phyloP scores from a whole-genome alignment of 2,329 filamentous ascomycete genomes.

The Curvularia eragrostidis region DNA sequence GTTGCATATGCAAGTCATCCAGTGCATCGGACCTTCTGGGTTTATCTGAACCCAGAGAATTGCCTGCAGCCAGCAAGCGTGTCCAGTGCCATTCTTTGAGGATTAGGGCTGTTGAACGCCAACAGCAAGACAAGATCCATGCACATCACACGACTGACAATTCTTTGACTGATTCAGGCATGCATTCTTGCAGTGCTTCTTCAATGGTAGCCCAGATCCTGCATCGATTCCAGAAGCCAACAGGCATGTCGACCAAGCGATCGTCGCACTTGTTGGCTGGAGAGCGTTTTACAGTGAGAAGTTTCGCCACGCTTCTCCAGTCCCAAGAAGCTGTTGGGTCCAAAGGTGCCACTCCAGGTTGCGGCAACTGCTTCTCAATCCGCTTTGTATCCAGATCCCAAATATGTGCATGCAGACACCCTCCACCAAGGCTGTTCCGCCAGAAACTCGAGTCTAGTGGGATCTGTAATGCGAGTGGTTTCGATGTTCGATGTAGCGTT shows the following conservation, averaged over 20 bases:
- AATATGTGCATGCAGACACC: conserved; percentile 30
- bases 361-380: conserved; percentile 14
- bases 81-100: background rate
- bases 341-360: background rate
- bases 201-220: conserved; percentile 37
- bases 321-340: conserved; percentile 17
- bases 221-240: conserved; percentile 36
- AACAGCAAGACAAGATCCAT: background rate
- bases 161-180: background rate
- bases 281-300: conserved; percentile 26
- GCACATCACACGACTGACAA: background rate
- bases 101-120: background rate
- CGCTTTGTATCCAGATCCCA: conserved; percentile 33
- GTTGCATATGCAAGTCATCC: background rate
- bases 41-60: background rate
- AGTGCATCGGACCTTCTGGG: background rate
- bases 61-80: background rate
- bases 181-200: conserved; percentile 16
- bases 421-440: conserved; percentile 28
- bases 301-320: conserved; percentile 27
- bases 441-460: conserved; percentile 36
- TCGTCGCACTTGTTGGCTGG: conserved; percentile 18
- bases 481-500: conserved; percentile 30
- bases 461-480: conserved; percentile 24
- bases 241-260: conserved; percentile 20